Base-by-base conservation (phyloP, 768 basidiomycete species). In the Boletales sp. region DNA sequence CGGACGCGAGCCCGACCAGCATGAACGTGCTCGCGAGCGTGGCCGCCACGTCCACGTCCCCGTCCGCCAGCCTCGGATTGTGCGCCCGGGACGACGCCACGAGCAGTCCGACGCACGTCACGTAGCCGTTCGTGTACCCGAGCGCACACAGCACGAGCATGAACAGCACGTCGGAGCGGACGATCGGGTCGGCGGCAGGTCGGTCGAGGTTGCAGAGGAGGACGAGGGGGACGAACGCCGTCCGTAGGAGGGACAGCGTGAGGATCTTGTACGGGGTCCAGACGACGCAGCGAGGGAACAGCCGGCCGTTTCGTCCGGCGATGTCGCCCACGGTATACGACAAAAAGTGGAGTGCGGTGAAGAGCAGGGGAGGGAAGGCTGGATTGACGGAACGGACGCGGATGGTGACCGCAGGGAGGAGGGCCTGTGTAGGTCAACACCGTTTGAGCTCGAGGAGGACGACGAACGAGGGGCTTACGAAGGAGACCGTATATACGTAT, bases 1-100 rank as follows among this genome's bases (percentile, higher is more conserved):
- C 92, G 3, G 83, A 49, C 7, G 78, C 81, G 44, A 94, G 68
- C 3, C 90, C 90, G 9, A 81, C 84, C 2, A 90, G 83, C 7
- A 93, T 66, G 53, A 78, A 87, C 69, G 93, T 93, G 59, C 78
- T 83, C 3, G 80, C 81, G 9, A 94, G 75, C 0, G 86, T 87
- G 6, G 90, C 91, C 8, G 88, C 89, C 13, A 87, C 77, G 59
- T 93, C 90, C 15, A 91, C 86, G 61, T 92, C 87, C 50, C 87
- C 84, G 49, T 74, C 82, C 57, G 80, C 77, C 46, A 93, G 68
- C 37, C 74, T 72, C 8, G 82, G 82, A 60, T 93, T 93, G 59
- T 92, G 84, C 53, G 84, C 79, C 2, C 87, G 68, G 6, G 88
- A 90, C 2, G 90, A 80, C 5, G 86, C 88, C 31, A 85, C 72